Evolutionary conservation across 2,329 filamentous ascomycete genomes (phyloP).

Genomic region (Calonectria multiphialidica): DNA sequence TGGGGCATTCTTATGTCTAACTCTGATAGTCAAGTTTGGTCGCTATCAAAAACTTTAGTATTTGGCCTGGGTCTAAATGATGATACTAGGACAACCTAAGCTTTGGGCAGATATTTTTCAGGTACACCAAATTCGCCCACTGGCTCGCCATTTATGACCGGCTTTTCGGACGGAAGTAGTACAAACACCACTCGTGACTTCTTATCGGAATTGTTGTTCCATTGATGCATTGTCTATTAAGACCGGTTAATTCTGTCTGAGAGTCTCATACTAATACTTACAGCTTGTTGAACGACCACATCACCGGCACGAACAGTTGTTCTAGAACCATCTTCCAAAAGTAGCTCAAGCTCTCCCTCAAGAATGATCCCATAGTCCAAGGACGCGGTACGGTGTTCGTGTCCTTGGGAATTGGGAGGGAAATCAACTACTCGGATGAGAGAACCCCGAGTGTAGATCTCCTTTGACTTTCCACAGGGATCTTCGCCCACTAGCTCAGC

Average conservation of each 20-base stretch:
- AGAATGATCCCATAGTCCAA: conserved; percentile 1
- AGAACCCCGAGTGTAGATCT: background rate
- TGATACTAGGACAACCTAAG: background rate
- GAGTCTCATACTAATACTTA: background rate
- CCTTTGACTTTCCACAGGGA: background rate
- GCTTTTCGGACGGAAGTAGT: background rate
- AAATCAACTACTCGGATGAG: conserved; percentile 2
- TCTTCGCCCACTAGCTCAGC: background rate
- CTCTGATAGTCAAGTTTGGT: too few species aligned
- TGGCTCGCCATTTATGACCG: background rate
- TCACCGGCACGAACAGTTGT: conserved; percentile 4
- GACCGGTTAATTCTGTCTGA: background rate
- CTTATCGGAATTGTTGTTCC: background rate
- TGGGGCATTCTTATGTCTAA: too few species aligned
- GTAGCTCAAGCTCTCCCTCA: background rate
- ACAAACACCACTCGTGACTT: background rate
- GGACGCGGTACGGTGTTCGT: background rate
- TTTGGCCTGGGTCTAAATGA: too few species aligned
- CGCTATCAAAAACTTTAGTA: too few species aligned
- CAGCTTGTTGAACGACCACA: conserved; percentile 1
- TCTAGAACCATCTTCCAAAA: background rate
- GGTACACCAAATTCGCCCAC: background rate
- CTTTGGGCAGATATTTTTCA: background rate
- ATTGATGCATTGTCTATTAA: conserved; percentile 14
- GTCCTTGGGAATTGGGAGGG: background rate